Conservation (phyloP, 768 basidiomycete species). For the Pisolithus tinctorius region DNA sequence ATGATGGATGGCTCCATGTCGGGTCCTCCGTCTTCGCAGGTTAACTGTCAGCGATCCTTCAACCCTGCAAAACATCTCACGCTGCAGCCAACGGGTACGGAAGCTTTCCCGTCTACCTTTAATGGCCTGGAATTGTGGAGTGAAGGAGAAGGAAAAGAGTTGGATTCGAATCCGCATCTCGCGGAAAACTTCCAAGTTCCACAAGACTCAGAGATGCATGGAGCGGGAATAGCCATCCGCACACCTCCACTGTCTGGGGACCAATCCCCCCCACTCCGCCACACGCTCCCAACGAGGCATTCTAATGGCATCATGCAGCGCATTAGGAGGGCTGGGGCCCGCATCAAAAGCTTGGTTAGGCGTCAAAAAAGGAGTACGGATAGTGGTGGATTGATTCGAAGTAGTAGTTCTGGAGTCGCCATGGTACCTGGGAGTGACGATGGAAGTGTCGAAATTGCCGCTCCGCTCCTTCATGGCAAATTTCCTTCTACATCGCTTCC, state of each 20-base stretch:
- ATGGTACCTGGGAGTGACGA: slow-evolving; percentile 23
- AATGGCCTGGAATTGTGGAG: slow-evolving; percentile 25
- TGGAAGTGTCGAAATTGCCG: slow-evolving; percentile 25
- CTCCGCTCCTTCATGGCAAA: slow-evolving; percentile 23
- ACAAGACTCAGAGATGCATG: slow-evolving; percentile 4
- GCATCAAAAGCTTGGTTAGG: slow-evolving; percentile 21
- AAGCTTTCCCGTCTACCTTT: slow-evolving; percentile 25
- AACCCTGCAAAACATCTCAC: slow-evolving; percentile 11
- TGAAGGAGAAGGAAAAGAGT: slow-evolving; percentile 18
- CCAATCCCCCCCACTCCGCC: background rate
- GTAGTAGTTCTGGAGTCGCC: slow-evolving; percentile 12
- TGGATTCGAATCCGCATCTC: slow-evolving; percentile 10
- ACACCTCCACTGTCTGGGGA: slow-evolving; percentile 4
- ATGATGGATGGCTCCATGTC: slow-evolving; percentile 9
- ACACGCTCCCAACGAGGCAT: slow-evolving; percentile 8
- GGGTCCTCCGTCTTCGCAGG: slow-evolving; percentile 9
- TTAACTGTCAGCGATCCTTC: slow-evolving; percentile 10
- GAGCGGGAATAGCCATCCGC: slow-evolving; percentile 4
- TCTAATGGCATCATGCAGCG: slow-evolving; percentile 15
- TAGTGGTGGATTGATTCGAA: slow-evolving; percentile 15
- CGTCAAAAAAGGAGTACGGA: slow-evolving; percentile 8
- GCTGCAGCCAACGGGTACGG: slow-evolving; percentile 23
- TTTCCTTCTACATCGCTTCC: background rate
- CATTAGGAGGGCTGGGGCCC: slow-evolving; percentile 22
- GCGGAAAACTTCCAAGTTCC: slow-evolving; percentile 6